Base-by-base conservation (phyloP, 2,329 filamentous ascomycete species). In the Penicillium sp. region DNA sequence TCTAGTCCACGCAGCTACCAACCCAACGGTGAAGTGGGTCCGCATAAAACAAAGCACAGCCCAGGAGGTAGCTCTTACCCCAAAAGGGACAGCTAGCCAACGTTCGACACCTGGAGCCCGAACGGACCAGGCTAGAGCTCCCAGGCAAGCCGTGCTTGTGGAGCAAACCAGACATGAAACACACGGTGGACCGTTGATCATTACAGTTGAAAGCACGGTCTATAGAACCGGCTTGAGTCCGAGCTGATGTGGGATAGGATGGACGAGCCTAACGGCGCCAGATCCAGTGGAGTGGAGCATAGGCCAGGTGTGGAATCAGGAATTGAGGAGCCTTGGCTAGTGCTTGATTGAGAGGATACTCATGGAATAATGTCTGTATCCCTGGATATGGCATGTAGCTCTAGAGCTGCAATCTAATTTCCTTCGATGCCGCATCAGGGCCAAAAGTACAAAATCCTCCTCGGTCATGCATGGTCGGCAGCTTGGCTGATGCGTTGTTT, bases 271-370 rank as follows among this genome's bases (percentile, higher is more conserved):
- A 53, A 53, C 50, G 50, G 39, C 50, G 21, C 50, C 43, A 50
- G 48, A 50, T 50, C 48, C 27, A 22, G 50, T 43, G 49, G 42
- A 53, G 50, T 35, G 39, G 42, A 46, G 50, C 29, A 53, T 45
- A 8, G 43, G 8, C 42, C 50, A 46, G 31, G 11, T 29, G 26
- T 48, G 45, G 19, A 31, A 27, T 8, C 10, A 31, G 27, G 26
- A 48, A 29, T 19, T 39, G 35, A 19, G 19, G n/a, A 13, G 39
- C 3, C n/a, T 11, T 42, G 39, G 39, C 19, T 21, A 13, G 19
- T 21, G 3, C 19, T 21, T 13, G 9, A 19, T 14, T 22, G 4
- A 42, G 35, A 42, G 19, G 4, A 22, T 13, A 14, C 4, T 13
- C 11, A 22, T 22, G 39, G 35, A 11, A 39, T 16, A 11, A 19